These are phyloP conservation scores for Hamamelis virginiana DNA, from an alignment of 164 flowering plant genomes.

Conservation along the genomic window DNA sequence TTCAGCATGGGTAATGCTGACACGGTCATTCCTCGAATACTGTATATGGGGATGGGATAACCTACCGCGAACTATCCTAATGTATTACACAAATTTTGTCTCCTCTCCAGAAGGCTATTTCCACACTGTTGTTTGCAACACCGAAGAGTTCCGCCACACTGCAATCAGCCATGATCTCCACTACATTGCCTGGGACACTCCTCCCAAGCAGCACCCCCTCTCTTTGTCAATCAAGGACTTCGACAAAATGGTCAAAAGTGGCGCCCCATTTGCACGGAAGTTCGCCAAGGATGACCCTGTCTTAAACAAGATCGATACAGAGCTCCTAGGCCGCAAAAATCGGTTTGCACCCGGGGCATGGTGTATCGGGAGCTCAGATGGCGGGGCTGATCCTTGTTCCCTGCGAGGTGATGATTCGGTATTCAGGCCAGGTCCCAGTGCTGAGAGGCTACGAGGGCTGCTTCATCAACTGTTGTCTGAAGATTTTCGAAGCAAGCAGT, in stretches of 20 bases:
- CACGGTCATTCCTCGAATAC: constrained; percentile 80
- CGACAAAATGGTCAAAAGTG: constrained; percentile 76
- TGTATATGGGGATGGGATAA: constrained; percentile 98
- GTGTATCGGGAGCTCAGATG: constrained; percentile 67
- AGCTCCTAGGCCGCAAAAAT: constrained; percentile 56
- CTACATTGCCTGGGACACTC: constrained; percentile 97
- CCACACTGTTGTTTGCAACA: constrained; percentile 93
- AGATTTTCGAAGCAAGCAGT: constrained; percentile 48
- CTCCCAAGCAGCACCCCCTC: constrained; percentile 95
- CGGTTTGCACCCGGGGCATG: constrained; percentile 84
- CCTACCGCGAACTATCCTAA: constrained; percentile 79
- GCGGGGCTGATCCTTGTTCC: constrained; percentile 73
- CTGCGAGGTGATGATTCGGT: constrained; percentile 57
- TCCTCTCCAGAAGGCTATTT: constrained; percentile 98
- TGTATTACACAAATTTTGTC: constrained; percentile 90
- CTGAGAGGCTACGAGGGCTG: constrained; percentile 53
- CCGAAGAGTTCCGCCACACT: constrained; percentile 54
- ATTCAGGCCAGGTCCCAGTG: constrained; percentile 84
- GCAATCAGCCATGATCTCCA: constrained; percentile 91
- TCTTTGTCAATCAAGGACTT: constrained; percentile 66
- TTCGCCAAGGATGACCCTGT: constrained; percentile 80
- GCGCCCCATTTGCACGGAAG: constrained; percentile 92
- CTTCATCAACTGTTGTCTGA: constrained; percentile 50
- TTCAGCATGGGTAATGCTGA: constrained; percentile 90
- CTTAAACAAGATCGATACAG: constrained; percentile 81